Evolutionary conservation across 169 alveolate species (phyloP).

Genomic region (Plasmodium inui): DNA sequence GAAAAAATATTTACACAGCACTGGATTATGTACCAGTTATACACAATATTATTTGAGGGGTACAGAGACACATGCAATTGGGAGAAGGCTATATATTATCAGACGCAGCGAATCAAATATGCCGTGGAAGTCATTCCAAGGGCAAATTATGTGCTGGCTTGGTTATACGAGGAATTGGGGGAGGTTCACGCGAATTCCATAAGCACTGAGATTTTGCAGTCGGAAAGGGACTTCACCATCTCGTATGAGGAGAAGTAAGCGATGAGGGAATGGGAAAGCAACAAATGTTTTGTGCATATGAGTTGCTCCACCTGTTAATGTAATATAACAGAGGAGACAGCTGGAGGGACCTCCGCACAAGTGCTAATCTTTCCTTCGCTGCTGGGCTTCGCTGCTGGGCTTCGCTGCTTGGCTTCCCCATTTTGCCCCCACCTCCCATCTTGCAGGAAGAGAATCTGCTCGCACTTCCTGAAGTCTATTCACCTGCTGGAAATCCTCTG

Average conservation of each 20-base stretch:
- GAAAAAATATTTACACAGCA: conserved; percentile 84
- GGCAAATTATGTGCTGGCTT: conserved; percentile 88
- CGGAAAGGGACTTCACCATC: conserved; percentile 64
- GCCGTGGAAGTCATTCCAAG: conserved; percentile 82
- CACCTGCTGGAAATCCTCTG: conserved; percentile 70
- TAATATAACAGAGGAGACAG: background rate
- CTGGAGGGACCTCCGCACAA: background rate
- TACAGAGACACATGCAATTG: conserved; percentile 78
- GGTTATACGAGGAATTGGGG: conserved; percentile 89
- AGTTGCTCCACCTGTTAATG: too few relatives aligned
- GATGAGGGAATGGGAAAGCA: background rate
- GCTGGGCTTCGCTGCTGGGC: background rate
- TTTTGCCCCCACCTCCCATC: background rate
- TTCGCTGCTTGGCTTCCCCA: background rate
- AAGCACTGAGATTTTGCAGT: conserved; percentile 69
- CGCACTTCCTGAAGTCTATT: conserved; percentile 60
- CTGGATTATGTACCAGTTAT: conserved; percentile 81
- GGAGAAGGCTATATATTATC: conserved; percentile 78
- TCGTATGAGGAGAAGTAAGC: conserved; percentile 64
- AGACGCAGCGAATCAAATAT: conserved; percentile 77
- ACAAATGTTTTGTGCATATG: too few relatives aligned
- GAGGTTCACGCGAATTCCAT: conserved; percentile 79
- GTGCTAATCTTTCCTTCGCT: too few relatives aligned
- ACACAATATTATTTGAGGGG: conserved; percentile 81
- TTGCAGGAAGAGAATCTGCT: conserved; percentile 61